These are phyloP conservation scores for Fraxinus baroniana DNA, from an alignment of 305 asterid species.

Conservation along the genomic window DNA sequence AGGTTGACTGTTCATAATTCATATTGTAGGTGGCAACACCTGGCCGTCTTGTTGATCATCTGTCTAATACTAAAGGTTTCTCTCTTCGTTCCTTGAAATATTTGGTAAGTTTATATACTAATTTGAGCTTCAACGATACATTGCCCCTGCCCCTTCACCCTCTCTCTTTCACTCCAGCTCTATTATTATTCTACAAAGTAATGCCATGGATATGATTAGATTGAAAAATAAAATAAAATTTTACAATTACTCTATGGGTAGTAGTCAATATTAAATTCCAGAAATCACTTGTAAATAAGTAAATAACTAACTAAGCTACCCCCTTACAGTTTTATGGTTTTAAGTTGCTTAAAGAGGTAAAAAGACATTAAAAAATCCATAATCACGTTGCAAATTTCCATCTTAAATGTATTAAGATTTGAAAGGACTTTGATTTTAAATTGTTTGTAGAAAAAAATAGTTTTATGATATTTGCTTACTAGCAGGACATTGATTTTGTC, in stretches of 20 bases:
- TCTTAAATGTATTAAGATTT: not conserved
- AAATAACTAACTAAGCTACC: not conserved
- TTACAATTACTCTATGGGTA: not conserved
- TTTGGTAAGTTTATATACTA: constrained; percentile 56
- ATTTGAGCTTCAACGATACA: constrained; percentile 16
- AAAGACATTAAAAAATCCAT: not conserved
- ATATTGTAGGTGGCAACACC: constrained; percentile 86
- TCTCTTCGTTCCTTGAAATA: constrained; percentile 65
- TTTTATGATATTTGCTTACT: not conserved
- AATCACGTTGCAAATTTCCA: not conserved
- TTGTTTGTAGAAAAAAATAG: not conserved
- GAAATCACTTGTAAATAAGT: not conserved
- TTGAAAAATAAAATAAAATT: not conserved
- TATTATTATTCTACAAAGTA: not conserved
- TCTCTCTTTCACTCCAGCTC: not conserved
- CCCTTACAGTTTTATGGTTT: not conserved
- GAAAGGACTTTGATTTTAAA: not conserved
- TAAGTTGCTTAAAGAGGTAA: not conserved
- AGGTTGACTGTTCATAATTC: not conserved
- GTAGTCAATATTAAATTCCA: not conserved
- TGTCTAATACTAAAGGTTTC: constrained; percentile 87
- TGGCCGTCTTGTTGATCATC: constrained; percentile 93
- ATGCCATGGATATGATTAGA: not conserved
- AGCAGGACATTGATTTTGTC: not conserved
- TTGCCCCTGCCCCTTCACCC: not conserved